phyloP scores from a whole-genome alignment of 805 yeast genomes.

The Ogataea sp. region DNA sequence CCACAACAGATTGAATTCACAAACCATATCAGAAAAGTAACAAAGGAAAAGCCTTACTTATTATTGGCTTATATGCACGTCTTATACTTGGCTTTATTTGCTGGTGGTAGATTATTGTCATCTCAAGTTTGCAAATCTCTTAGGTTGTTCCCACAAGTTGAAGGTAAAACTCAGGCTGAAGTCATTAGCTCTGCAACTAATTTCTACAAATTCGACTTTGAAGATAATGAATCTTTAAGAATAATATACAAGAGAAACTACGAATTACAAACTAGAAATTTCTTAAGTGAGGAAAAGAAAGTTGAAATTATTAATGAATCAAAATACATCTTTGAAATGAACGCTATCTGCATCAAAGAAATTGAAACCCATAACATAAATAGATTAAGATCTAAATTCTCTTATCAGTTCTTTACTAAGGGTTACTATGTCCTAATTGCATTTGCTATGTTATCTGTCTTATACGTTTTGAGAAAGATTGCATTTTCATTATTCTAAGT shows the following conservation, averaged over 20 bases:
- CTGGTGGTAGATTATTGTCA: conserved; percentile 73
- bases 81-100: conserved; percentile 76
- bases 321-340: conserved; percentile 54
- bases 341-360: conserved; percentile 53
- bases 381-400: conserved; percentile 45
- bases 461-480: conserved; percentile 22
- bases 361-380: conserved; percentile 58
- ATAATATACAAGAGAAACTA: conserved; percentile 64
- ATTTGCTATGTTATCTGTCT: conserved; percentile 19
- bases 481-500: conserved; percentile 4
- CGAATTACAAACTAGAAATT: conserved; percentile 67
- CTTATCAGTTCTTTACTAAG: conserved; percentile 43
- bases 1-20: conserved; percentile 54
- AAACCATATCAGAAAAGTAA: conserved; percentile 47
- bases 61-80: conserved; percentile 79
- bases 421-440: conserved; percentile 39
- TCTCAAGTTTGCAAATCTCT: conserved; percentile 58
- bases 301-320: conserved; percentile 62
- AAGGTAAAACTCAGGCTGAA: conserved; percentile 58
- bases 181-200: conserved; percentile 56
- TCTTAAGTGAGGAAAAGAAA: conserved; percentile 65
- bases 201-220: conserved; percentile 58
- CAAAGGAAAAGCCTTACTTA: conserved; percentile 58
- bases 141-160: conserved; percentile 68
- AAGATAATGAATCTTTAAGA: conserved; percentile 59